Evolutionary conservation across 208 protist genomes (phyloP).

Genomic region (Leishmania turanica): DNA sequence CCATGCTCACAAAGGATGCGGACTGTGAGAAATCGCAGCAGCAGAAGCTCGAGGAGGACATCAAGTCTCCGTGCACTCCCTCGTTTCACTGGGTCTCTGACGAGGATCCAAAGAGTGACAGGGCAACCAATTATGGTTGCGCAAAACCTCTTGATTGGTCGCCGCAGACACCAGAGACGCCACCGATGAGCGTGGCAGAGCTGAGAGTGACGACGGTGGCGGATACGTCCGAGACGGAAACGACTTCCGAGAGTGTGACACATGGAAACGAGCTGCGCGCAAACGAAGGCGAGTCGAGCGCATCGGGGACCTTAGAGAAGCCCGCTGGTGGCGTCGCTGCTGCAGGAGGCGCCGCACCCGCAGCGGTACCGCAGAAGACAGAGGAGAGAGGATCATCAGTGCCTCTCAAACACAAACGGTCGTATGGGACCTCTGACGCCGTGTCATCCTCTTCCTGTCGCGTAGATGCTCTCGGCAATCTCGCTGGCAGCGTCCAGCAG

Average conservation of each 20-base stretch:
- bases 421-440: background rate
- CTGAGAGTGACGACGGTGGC: background rate
- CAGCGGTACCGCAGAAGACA: background rate
- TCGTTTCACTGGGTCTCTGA: conserved; percentile 5
- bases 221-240: background rate
- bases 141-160: conserved; percentile 27
- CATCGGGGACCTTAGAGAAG: background rate
- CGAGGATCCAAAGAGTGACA: background rate
- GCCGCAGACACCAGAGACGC: conserved; percentile 30
- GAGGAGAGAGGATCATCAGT: background rate
- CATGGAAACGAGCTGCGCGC: background rate
- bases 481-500: background rate
- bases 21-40: background rate
- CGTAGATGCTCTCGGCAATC: background rate
- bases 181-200: conserved; percentile 9
- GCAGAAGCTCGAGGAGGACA: background rate
- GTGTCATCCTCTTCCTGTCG: background rate
- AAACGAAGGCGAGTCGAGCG: background rate
- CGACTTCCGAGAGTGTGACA: background rate
- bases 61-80: conserved; percentile 22
- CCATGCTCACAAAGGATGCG: background rate
- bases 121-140: background rate
- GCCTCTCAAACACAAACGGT: background rate
- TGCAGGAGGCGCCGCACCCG: background rate
- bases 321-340: background rate